Conservation (phyloP, 129 eudicot species). For the Pseudognaphalium luteoalbum region DNA sequence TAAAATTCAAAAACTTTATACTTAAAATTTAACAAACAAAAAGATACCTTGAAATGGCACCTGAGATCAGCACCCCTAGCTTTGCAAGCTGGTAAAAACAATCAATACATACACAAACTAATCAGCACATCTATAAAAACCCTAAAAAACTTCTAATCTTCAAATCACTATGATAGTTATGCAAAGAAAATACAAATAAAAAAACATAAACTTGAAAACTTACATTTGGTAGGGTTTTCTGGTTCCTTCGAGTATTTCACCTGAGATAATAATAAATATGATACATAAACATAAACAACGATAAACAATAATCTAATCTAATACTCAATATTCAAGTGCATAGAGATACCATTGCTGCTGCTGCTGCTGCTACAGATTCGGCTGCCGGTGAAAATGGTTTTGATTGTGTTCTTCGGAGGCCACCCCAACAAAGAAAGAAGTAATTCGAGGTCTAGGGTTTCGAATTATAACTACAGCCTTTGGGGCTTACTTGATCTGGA, state of each 20-base stretch:
- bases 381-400: conserved; percentile 15
- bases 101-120: background rate
- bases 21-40: background rate
- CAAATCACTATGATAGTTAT: background rate
- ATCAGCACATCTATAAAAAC: background rate
- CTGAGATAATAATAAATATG: too few relatives aligned
- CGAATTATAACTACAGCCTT: conserved; percentile 13
- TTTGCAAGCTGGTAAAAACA: conserved; percentile 54
- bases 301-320: too few relatives aligned
- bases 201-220: background rate
- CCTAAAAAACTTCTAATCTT: background rate
- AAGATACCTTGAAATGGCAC: conserved; percentile 64
- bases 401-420: conserved; percentile 26
- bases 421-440: conserved; percentile 27
- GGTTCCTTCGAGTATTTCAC: conserved; percentile 69
- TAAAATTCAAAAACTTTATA: background rate
- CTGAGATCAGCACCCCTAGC: conserved; percentile 71
- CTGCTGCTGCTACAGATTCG: conserved; percentile 17
- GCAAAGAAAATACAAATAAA: background rate
- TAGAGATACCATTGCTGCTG: conserved; percentile 41
- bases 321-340: too few relatives aligned
- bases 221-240: conserved; percentile 67
- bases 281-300: too few relatives aligned
- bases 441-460: conserved; percentile 32
- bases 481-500: background rate